phyloP scores from a whole-genome alignment of 805 yeast genomes.

The Jamesozyma rosinii region DNA sequence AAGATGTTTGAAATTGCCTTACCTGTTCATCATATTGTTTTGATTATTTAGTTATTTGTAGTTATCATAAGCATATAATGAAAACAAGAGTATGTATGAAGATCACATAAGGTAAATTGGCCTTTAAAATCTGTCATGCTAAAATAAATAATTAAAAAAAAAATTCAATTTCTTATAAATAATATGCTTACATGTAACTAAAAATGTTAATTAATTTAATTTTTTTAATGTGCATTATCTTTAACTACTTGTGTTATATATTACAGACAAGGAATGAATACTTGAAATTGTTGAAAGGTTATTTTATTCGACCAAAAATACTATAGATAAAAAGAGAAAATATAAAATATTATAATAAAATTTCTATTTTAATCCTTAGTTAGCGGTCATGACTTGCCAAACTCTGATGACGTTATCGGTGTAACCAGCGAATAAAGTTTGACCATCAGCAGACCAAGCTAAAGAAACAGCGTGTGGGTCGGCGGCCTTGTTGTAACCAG shows the following conservation, averaged over 20 bases:
- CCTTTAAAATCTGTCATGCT: no score
- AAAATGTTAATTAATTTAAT: no score
- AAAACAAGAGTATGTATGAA: no score
- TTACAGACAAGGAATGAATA: background rate
- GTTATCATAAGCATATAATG: no score
- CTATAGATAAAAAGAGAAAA: slow-evolving; percentile 5
- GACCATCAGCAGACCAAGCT: slow-evolving; percentile 99
- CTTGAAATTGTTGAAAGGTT: slow-evolving; percentile 1
- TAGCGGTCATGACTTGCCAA: slow-evolving; percentile 96
- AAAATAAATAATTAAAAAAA: no score
- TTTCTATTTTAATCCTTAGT: slow-evolving; percentile 17
- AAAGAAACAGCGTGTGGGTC: slow-evolving; percentile 97
- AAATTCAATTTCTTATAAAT: no score
- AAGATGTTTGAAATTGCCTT: no score
- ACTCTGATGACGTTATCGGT: slow-evolving; percentile 99
- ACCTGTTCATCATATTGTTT: no score
- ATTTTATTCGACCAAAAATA: slow-evolving; percentile 4
- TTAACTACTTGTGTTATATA: background rate
- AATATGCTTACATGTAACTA: no score
- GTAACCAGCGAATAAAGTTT: slow-evolving; percentile 99
- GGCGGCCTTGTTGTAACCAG: slow-evolving; percentile 78
- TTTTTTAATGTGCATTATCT: no score
- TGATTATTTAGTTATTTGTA: no score
- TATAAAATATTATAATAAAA: background rate
- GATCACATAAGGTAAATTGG: no score